These are phyloP conservation scores for Cylindrotheca fusiformis DNA, from an alignment of 108 stramenopile genomes.

Conservation along the genomic window DNA sequence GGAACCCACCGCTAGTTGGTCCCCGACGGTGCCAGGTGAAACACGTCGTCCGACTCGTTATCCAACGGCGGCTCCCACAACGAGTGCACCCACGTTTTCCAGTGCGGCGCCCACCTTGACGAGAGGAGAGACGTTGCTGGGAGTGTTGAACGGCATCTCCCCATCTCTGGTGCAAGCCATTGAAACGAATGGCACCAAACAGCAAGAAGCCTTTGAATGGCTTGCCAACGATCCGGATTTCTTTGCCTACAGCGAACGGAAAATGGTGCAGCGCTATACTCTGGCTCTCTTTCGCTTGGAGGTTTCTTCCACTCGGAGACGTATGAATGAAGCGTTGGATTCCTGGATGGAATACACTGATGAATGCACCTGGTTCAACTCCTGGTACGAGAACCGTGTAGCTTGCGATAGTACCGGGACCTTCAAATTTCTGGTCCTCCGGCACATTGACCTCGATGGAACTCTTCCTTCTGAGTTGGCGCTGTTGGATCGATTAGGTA, in stretches of 20 bases:
- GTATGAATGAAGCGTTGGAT: neutral
- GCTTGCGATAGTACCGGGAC: conserved; percentile 8
- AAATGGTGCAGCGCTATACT: conserved; percentile 24
- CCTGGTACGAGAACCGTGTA: neutral
- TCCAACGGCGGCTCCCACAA: neutral
- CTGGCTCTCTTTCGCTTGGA: conserved; percentile 17
- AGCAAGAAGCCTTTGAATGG: conserved; percentile 26
- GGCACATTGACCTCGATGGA: conserved; percentile 6
- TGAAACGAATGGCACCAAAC: conserved; percentile 1
- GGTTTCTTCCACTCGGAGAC: neutral
- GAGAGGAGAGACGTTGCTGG: neutral
- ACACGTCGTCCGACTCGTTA: neutral
- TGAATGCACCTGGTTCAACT: conserved; percentile 32
- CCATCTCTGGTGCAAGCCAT: neutral
- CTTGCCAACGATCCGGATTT: conserved; percentile 20
- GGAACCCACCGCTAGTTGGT: neutral
- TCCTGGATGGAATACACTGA: conserved; percentile 25
- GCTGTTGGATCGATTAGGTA: neutral
- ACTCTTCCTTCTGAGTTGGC: conserved; percentile 12
- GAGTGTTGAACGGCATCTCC: neutral
- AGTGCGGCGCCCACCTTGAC: neutral
- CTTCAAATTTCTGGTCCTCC: conserved; percentile 5
- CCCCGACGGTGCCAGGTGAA: neutral
- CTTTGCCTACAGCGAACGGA: conserved; percentile 3
- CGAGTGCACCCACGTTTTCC: neutral